A percentile compares a stretch with the other conserved stretches of the same genome.
Evolutionary conservation across 2,329 filamentous ascomycete species (phyloP).

Genomic region (Colletotrichum lentis): DNA sequence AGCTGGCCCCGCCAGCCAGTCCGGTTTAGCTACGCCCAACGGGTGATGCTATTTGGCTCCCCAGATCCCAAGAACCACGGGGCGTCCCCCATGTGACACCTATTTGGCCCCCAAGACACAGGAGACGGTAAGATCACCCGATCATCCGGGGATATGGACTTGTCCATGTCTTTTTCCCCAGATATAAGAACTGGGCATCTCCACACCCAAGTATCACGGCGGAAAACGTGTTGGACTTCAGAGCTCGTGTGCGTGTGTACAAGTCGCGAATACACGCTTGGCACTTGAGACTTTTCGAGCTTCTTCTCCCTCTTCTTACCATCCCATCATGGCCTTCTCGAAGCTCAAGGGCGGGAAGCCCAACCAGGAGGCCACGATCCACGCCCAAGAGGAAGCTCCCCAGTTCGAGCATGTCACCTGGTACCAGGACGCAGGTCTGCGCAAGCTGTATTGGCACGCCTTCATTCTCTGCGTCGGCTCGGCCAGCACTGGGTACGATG

Average conservation of each 20-base stretch:
- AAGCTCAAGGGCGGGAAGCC: slow-evolving; percentile 16
- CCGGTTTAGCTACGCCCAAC: not conserved
- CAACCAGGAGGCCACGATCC: not conserved
- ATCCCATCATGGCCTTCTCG: not conserved
- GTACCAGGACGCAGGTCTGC: slow-evolving; percentile 62
- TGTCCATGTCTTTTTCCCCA: not conserved
- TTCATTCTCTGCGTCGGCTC: slow-evolving; percentile 61
- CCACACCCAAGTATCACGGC: not conserved
- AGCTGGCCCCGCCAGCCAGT: not conserved
- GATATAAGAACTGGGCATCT: slow-evolving; percentile 19
- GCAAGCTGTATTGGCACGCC: slow-evolving; percentile 63
- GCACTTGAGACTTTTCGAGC: too few species aligned
- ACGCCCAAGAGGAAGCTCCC: slow-evolving; percentile 56
- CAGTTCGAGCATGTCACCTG: slow-evolving; percentile 59
- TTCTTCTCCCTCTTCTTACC: too few species aligned
- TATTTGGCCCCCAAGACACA: not conserved
- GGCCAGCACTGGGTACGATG: slow-evolving; percentile 64
- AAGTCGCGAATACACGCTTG: not conserved
- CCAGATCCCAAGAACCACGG: not conserved
- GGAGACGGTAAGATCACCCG: slow-evolving; percentile 14
- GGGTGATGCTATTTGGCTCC: not conserved
- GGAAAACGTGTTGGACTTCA: not conserved
- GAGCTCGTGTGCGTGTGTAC: not conserved
- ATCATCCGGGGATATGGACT: not conserved
- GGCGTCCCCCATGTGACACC: not conserved